phyloP scores from a whole-genome alignment of 805 yeast species.

The Candida ortonii region DNA sequence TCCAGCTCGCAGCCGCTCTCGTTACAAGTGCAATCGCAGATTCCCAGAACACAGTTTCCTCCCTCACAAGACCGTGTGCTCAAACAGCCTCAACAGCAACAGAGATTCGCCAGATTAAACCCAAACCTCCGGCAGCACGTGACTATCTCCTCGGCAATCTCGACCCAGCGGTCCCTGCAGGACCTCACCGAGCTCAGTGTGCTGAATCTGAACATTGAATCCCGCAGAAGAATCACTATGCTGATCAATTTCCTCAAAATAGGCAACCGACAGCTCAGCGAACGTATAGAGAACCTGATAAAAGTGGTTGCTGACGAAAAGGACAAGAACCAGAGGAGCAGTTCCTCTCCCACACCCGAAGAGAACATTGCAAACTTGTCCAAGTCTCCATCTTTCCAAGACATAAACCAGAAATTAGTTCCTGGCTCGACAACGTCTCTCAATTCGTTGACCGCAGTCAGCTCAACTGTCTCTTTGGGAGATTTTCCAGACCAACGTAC shows the following conservation, averaged over 20 bases:
- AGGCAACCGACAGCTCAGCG: conserved; percentile 74
- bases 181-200: conserved; percentile 35
- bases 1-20: conserved; percentile 1
- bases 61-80: conserved; percentile 10
- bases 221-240: conserved; percentile 71
- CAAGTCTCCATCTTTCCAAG: not conserved
- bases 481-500: conserved; percentile 13
- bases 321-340: conserved; percentile 10
- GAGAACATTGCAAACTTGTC: not conserved
- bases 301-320: conserved; percentile 28
- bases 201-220: conserved; percentile 49
- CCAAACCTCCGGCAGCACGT: conserved; percentile 28
- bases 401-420: conserved; percentile 1
- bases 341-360: conserved; percentile 4
- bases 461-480: conserved; percentile 17
- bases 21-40: not conserved
- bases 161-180: conserved; percentile 31
- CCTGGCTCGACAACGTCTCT: conserved; percentile 11
- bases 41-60: not conserved
- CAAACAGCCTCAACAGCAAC: conserved; percentile 4
- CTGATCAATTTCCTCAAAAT: conserved; percentile 75
- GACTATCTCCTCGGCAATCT: conserved; percentile 29
- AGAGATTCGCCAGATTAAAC: conserved; percentile 17
- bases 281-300: conserved; percentile 56
- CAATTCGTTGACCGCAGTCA: conserved; percentile 19